Evolutionary conservation across 1,139 yeast genomes (phyloP), one percentile per base, ranked within the genome.

Genomic region (Protomyces gravidus): DNA sequence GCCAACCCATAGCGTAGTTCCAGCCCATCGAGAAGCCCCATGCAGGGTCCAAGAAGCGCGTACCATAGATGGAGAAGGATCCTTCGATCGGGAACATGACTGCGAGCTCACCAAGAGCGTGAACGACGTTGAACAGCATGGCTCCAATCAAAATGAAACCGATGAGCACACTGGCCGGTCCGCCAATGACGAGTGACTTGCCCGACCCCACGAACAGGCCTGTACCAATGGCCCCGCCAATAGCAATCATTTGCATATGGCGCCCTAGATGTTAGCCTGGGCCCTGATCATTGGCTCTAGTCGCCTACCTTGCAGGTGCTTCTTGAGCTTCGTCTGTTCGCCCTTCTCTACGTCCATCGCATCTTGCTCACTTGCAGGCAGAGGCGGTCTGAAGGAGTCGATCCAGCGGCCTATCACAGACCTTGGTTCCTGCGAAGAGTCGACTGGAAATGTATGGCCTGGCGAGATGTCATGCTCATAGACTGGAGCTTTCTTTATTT

Each of bases 21-120:
- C 4, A n/a, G 56, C 89, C 86, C 69, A 85, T 81, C 19, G 89
- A 83, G 69, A 85, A 85, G 63, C 87, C 86, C 80, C 83, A 78
- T 48, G 84, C 75, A 21, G 85, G 84, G 65, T 82, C 86, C 48
- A 83, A 72, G 66, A 83, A 83, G 56, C 86, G 74, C 15, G 75
- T 67, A 2, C 83, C 75, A 68, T 78, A 81, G 63, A 78, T 80
- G 26, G 82, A 74, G 67, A 83, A 82, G 23, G 84, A 79, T 65
- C 86, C 87, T 36, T 82, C 76, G 27, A 81, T 83, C 1, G 86
- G 86, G 69, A 76, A 82, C 49, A 80, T 79, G 53, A 80, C 82
- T 11, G 85, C 80, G 63, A 83, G 71, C 69, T 83, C 87, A 28
- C 85, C 86, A 50, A 83, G 75, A 13, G 83, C 79, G 65, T 79